phyloP scores from a whole-genome alignment of 2,329 filamentous ascomycete species.

The Purpureocillium takamizusanense region DNA sequence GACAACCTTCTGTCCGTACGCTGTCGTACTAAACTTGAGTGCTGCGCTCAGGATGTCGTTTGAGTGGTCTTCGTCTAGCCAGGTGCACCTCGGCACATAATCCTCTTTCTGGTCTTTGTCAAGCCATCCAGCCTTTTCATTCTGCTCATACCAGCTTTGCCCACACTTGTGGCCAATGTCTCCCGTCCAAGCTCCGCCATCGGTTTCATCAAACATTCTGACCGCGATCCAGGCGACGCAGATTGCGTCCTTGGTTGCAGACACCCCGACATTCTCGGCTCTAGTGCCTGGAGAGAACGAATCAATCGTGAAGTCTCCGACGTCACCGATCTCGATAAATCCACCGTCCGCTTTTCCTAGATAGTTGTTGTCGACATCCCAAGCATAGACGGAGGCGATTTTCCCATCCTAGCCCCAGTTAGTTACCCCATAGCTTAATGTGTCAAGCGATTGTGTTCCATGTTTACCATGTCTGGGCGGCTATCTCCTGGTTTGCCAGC shows the following conservation, averaged over 20 bases:
- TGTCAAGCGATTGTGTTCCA: no score
- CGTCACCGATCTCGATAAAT: background rate
- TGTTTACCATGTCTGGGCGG: no score
- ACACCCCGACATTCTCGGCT: conserved; percentile 4
- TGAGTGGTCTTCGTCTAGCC: conserved; percentile 4
- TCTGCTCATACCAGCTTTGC: conserved; percentile 4
- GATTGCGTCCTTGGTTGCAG: conserved; percentile 3
- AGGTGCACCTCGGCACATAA: conserved; percentile 5
- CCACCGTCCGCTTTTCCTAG: conserved; percentile 1
- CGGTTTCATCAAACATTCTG: conserved; percentile 4
- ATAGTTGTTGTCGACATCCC: conserved; percentile 5
- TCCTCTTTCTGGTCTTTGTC: conserved; percentile 1
- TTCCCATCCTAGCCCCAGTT: no score
- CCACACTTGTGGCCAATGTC: conserved; percentile 4
- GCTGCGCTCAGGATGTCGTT: conserved; percentile 3
- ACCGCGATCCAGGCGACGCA: conserved; percentile 6
- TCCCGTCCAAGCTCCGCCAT: conserved; percentile 5
- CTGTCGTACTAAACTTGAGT: conserved; percentile 3
- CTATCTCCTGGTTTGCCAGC: no score
- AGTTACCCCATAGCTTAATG: no score
- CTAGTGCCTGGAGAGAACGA: conserved; percentile 1
- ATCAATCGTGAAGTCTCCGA: conserved; percentile 1
- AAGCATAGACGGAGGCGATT: background rate
- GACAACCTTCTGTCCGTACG: conserved; percentile 2
- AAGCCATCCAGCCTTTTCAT: conserved; percentile 3